Percentiles rank a stretch among this genome's conserved stretches.
Evolutionary conservation across 2,329 filamentous ascomycete species (phyloP).

Genomic region (Talaromyces amestolkiae): DNA sequence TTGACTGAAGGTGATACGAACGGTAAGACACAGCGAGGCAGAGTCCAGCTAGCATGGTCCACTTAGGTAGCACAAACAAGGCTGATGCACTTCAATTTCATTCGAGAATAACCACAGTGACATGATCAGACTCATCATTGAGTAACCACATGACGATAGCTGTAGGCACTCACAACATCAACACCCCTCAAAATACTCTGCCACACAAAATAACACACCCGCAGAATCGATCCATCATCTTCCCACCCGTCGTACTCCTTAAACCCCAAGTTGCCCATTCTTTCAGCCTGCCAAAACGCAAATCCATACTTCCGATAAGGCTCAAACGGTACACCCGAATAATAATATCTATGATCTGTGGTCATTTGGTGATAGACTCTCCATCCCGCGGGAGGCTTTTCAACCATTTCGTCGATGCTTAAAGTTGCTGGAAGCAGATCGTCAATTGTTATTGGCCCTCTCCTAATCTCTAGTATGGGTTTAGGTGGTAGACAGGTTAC

Average conservation of each 20-base stretch:
- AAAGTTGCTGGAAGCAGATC: background rate
- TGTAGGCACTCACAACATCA: background rate
- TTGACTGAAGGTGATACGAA: background rate
- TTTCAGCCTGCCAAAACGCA: background rate
- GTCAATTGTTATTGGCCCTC: background rate
- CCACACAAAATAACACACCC: background rate
- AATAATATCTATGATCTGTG: background rate
- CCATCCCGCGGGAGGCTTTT: background rate
- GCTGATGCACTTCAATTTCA: background rate
- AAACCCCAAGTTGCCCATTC: background rate
- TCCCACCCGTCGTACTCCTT: background rate
- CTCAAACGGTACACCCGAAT: background rate
- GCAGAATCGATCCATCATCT: background rate
- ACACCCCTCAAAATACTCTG: background rate
- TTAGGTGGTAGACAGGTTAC: background rate
- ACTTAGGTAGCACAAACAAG: background rate
- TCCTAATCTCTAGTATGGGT: background rate
- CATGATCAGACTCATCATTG: background rate
- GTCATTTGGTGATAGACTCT: background rate
- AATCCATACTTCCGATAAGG: slow-evolving; percentile 4
- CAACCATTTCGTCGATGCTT: background rate
- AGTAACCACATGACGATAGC: background rate
- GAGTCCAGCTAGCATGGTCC: background rate
- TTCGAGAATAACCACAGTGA: background rate
- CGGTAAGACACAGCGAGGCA: slow-evolving; percentile 1